Conservation (phyloP, 1,139 yeast genomes). For the Zygosaccharomyces pseudobailii region DNA sequence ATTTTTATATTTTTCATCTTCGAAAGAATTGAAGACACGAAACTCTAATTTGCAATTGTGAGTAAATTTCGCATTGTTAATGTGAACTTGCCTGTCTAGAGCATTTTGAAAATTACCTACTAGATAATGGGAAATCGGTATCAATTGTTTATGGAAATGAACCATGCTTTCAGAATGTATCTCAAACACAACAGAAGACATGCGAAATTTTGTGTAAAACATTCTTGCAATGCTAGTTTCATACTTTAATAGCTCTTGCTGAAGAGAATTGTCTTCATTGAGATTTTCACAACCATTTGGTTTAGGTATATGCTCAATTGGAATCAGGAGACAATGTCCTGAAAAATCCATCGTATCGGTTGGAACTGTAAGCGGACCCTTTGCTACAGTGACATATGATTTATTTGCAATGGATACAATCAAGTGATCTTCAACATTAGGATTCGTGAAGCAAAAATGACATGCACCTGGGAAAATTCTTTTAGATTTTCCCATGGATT, state of each 20-base stretch:
- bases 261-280: slow-evolving; percentile 35
- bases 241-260: slow-evolving; percentile 41
- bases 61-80: slow-evolving; percentile 48
- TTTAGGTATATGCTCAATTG: slow-evolving; percentile 66
- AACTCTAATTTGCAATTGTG: slow-evolving; percentile 45
- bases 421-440: slow-evolving; percentile 75
- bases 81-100: slow-evolving; percentile 40
- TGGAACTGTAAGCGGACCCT: slow-evolving; percentile 73
- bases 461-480: slow-evolving; percentile 55
- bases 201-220: slow-evolving; percentile 40
- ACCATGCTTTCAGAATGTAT: slow-evolving; percentile 52
- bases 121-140: slow-evolving; percentile 50
- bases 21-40: slow-evolving; percentile 27
- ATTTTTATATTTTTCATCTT: slow-evolving; percentile 28
- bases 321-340: slow-evolving; percentile 82
- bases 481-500: slow-evolving; percentile 29
- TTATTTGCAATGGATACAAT: slow-evolving; percentile 66
- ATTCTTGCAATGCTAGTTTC: slow-evolving; percentile 45
- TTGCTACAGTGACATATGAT: slow-evolving; percentile 72
- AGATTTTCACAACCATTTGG: slow-evolving; percentile 20
- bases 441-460: slow-evolving; percentile 80
- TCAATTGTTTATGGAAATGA: slow-evolving; percentile 60
- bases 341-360: slow-evolving; percentile 47
- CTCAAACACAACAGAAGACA: slow-evolving; percentile 55
- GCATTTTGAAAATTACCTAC: slow-evolving; percentile 38